Base-by-base conservation (phyloP, 148 eudicot species). In the Spergularia bocconei region DNA sequence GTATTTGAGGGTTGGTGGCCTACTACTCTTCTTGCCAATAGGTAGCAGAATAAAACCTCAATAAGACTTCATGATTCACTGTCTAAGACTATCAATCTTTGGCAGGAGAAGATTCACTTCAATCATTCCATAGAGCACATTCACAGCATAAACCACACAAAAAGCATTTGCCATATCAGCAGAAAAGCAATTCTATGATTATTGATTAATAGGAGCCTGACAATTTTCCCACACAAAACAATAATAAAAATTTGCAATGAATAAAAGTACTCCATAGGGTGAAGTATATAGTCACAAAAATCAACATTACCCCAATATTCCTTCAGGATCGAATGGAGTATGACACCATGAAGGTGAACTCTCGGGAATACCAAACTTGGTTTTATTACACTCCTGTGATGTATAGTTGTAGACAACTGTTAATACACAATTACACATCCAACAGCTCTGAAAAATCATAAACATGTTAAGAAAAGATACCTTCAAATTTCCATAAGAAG, bases 311-410 rank as follows among this genome's bases (percentile, higher is more conserved):
- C 98, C 91, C 79, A 91, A 79, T 64, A 90, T 79, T 73, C 98
- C 98, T 86, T 93, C 97, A 8, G 98, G 98, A 70, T 93, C 98
- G 86, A 87, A 93, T 64, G 98, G 88, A 64, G 98, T 91, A 82
- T 81, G 84, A 61, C 98, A 93, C 98, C 98, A 93, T 54, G 95
- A 79, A 63, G 98, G 97, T 53, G 93, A 77, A 82, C 63, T 76
- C 55, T 69, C 78, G 36, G 91, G 83, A 73, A 88, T 71, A 73
- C 93, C 88, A 83, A 69, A 51, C 77, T 75, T 81, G 72, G 88
- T 80, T 78, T 82, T 80, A 59, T 83, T 87, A 81, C 98, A 93
- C 65, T 80, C 87, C 97, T 93, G 84, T 19, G 70, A 48, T 58
- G 48, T 25, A 77, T 20, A 63, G 70, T 39, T 58, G 48, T 25